These are phyloP conservation scores for Populus tremula DNA, from an alignment of 345 rosid genomes.

Conservation along the genomic window DNA sequence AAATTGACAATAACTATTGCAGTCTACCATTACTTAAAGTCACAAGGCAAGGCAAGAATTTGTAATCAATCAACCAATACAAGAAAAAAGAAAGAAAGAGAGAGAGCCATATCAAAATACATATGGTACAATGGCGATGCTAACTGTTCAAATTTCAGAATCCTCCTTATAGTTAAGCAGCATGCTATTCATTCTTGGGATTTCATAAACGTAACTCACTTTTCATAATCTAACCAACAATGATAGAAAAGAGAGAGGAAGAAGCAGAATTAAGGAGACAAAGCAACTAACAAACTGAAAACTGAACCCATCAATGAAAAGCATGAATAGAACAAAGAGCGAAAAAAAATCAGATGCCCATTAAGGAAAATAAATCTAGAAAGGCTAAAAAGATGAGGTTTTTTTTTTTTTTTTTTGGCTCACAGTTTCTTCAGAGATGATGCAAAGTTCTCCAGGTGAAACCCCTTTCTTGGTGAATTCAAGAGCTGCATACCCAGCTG, in stretches of 20 bases:
- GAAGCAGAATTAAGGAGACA: background rate
- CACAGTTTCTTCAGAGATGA: constrained; percentile 90
- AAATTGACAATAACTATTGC: background rate
- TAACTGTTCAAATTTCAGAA: background rate
- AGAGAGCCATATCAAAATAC: background rate
- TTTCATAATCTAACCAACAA: background rate
- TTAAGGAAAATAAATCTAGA: background rate
- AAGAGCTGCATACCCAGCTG: constrained; percentile 96
- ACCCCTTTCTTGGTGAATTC: constrained; percentile 81
- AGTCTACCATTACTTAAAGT: background rate
- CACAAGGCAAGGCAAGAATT: background rate
- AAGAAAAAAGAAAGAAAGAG: too few relatives aligned
- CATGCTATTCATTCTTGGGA: background rate
- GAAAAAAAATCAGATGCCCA: constrained; percentile 11
- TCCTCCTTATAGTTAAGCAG: background rate
- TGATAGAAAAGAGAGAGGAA: background rate
- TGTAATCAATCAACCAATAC: too few relatives aligned
- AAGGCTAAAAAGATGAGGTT: background rate
- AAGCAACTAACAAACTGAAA: constrained; percentile 6
- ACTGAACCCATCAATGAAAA: background rate
- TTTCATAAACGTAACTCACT: background rate
- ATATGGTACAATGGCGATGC: background rate
- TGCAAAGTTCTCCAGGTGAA: constrained; percentile 82
- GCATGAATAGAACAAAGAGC: background rate
- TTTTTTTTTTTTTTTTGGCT: constrained; percentile 9